phyloP scores from a whole-genome alignment of 192 early-diverging fungal genomes.

The Coemansia furcata region DNA sequence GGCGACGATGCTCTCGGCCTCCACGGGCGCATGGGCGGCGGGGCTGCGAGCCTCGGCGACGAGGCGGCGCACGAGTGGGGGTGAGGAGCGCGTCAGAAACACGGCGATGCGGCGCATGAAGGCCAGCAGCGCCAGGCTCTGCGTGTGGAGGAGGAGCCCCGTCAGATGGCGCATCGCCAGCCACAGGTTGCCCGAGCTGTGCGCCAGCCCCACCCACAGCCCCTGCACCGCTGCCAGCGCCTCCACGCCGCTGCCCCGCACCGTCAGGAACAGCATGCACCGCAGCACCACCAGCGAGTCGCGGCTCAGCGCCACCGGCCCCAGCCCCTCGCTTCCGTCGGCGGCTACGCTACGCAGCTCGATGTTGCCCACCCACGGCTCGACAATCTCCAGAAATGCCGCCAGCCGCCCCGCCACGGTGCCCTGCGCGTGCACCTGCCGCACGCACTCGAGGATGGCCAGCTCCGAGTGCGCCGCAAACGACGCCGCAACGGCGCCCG shows the following conservation, averaged over 20 bases:
- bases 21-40: slow-evolving; percentile 18
- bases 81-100: slow-evolving; percentile 38
- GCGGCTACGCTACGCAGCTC: slow-evolving; percentile 9
- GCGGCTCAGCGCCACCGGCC: slow-evolving; percentile 22
- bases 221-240: slow-evolving; percentile 27
- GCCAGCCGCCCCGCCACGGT: neutral
- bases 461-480: slow-evolving; percentile 22
- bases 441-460: slow-evolving; percentile 31
- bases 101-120: slow-evolving; percentile 40
- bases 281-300: slow-evolving; percentile 42
- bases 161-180: slow-evolving; percentile 32
- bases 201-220: slow-evolving; percentile 37
- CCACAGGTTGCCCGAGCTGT: slow-evolving; percentile 22
- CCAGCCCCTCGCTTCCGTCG: neutral
- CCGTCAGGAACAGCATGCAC: slow-evolving; percentile 47
- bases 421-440: slow-evolving; percentile 37
- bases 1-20: neutral
- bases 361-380: slow-evolving; percentile 44
- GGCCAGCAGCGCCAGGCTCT: slow-evolving; percentile 28
- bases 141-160: slow-evolving; percentile 16
- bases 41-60: slow-evolving; percentile 28
- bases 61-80: slow-evolving; percentile 23
- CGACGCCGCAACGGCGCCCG: slow-evolving; percentile 20
- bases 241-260: slow-evolving; percentile 8
- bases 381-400: slow-evolving; percentile 10